Evolutionary conservation across 768 basidiomycete genomes (phyloP).

Genomic region (Russula sp.): DNA sequence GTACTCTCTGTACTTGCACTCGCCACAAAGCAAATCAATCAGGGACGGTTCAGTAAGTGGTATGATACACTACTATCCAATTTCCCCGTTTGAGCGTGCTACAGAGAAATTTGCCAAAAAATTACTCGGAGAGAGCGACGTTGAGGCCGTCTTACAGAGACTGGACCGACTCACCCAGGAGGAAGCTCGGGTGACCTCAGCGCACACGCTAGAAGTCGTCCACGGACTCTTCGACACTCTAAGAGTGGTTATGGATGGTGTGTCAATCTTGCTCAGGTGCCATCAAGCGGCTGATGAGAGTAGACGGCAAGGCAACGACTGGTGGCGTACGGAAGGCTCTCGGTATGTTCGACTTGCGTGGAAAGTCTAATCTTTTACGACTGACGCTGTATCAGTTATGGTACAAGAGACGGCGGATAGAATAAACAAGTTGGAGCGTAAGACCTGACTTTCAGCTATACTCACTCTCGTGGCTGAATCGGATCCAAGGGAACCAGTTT

Average conservation of each 20-base stretch:
- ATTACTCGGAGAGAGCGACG: background rate
- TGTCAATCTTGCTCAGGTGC: background rate
- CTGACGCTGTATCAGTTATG: background rate
- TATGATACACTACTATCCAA: background rate
- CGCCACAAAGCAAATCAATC: constrained; percentile 2
- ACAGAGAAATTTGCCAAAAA: background rate
- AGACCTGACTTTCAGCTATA: background rate
- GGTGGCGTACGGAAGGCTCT: background rate
- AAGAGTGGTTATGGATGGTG: background rate
- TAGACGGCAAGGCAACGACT: background rate
- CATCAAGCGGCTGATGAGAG: background rate
- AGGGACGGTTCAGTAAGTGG: background rate
- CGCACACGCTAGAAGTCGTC: background rate
- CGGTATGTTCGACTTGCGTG: background rate
- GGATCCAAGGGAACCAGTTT: background rate
- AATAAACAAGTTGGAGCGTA: background rate
- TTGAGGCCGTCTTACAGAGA: background rate
- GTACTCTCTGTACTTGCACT: background rate
- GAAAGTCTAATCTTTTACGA: too few relatives aligned
- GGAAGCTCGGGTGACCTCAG: background rate
- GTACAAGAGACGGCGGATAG: background rate
- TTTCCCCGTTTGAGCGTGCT: background rate
- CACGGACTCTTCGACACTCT: background rate
- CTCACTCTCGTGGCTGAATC: background rate
- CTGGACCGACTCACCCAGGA: constrained; percentile 4